A percentile compares a stretch with the other conserved stretches of the same genome.
phyloP scores from a whole-genome alignment of 2,329 filamentous ascomycete genomes.

The Tolypocladium album region DNA sequence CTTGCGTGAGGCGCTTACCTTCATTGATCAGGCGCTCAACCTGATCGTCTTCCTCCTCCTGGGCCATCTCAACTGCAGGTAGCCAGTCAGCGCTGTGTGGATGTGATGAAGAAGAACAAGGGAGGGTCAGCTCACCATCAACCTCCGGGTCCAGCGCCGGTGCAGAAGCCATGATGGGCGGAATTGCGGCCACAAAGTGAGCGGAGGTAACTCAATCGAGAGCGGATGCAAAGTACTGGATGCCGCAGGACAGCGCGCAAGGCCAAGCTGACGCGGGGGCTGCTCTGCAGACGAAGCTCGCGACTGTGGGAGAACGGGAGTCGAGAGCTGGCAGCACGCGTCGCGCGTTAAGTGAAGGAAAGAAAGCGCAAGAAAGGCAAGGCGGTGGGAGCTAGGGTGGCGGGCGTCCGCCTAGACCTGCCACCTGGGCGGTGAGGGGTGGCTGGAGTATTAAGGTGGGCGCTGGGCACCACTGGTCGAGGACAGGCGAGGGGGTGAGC shows the following conservation, averaged over 20 bases:
- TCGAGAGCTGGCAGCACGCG: slow-evolving; percentile 14
- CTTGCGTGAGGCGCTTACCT: slow-evolving; percentile 34
- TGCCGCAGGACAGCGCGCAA: not conserved
- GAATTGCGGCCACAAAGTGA: not conserved
- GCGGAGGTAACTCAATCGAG: not conserved
- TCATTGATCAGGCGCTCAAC: slow-evolving; percentile 92
- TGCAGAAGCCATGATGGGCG: slow-evolving; percentile 22
- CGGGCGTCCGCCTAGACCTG: not conserved
- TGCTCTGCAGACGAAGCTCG: slow-evolving; percentile 13
- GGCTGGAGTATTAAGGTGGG: not conserved
- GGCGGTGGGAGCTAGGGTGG: not conserved
- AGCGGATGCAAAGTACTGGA: not conserved
- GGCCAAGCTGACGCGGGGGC: not conserved
- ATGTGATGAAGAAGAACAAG: not conserved
- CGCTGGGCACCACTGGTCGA: too few relatives aligned
- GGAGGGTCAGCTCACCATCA: slow-evolving; percentile 17
- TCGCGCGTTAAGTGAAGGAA: slow-evolving; percentile 25
- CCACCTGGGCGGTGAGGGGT: not conserved
- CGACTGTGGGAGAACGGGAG: slow-evolving; percentile 10
- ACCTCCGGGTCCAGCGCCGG: slow-evolving; percentile 23
- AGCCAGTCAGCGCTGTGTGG: slow-evolving; percentile 2
- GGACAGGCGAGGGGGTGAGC: not conserved
- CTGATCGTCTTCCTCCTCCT: slow-evolving; percentile 61
- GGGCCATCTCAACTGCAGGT: slow-evolving; percentile 25
- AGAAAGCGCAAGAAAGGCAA: not conserved